Base-by-base conservation (phyloP, 371 early-diverging fungal species). In the Mortierella sp. region DNA sequence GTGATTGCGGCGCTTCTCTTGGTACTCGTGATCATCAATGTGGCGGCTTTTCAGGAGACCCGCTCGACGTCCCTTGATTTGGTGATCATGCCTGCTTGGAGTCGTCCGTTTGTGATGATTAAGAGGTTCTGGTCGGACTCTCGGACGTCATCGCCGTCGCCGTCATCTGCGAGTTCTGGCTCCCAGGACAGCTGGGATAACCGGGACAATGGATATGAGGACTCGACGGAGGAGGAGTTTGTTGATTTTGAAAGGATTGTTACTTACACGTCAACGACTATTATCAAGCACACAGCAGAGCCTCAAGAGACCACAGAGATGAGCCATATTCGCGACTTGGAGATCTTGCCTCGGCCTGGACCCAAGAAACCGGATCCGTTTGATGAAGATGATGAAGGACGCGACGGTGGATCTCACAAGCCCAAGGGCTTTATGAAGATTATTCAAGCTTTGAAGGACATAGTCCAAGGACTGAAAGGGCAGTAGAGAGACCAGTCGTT, bases 41-140 rank as follows among this genome's bases (percentile, higher is more conserved):
- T 74, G n/a, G 80, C 82, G 28, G 75, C 80, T 11, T 85, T 85
- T 70, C 81, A 79, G 58, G 82, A 85, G 47, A 81, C 81, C 1
- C 34, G 76, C 31, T 73, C 78, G 63, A 84, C 84, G 6, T 76
- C 81, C 0, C 54, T 84, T 34, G 76, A 80, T 47, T 74, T 24
- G 79, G 78, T 47, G 26, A 47, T 47, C 24, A 19, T 76, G n/a
- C 76, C 83, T n/a, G 48, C 47, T 7, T 83, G 83, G 83, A 75
- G 38, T 26, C 55, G 79, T 19, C 75, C 78, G 6, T 78, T 82
- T 48, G 76, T 54, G 19, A 54, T 52, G 14, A 72, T 82, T 16
- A 79, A 78, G 14, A 55, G 72, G 7, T 48, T 82, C 5, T 82
- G 82, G 82, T 70, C 50, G 16, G 81, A 77, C 42, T 19, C 72